Conservation (phyloP, 805 yeast genomes). For the Metschnikowia peoriensis region DNA sequence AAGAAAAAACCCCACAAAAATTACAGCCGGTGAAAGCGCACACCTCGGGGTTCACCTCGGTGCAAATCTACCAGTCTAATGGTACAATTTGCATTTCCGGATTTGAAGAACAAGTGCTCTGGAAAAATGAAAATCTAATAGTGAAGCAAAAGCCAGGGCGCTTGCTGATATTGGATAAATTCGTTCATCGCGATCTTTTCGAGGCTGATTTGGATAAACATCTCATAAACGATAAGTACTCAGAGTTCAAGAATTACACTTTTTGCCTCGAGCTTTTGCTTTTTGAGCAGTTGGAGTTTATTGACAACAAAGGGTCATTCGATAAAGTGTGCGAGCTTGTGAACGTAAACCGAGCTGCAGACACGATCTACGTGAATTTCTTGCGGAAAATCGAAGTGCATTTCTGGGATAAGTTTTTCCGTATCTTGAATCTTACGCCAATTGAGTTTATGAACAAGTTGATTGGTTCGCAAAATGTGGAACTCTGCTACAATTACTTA, state of each 20-base stretch:
- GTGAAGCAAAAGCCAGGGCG: conserved; percentile 35
- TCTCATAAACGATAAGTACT: conserved; percentile 35
- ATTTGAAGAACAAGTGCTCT: conserved; percentile 33
- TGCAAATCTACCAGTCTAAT: conserved; percentile 7
- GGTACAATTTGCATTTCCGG: conserved; percentile 43
- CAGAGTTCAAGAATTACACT: conserved; percentile 40
- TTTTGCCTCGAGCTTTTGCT: conserved; percentile 51
- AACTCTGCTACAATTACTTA: conserved; percentile 50
- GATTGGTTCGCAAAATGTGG: conserved; percentile 41
- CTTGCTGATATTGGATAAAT: conserved; percentile 44
- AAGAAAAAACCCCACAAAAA: conserved; percentile 15
- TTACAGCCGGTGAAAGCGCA: conserved; percentile 29
- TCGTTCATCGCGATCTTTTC: conserved; percentile 47
- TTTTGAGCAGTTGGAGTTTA: conserved; percentile 37
- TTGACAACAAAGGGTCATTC: conserved; percentile 12
- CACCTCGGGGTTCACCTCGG: conserved; percentile 16
- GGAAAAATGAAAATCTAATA: conserved; percentile 28
- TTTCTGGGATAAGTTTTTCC: conserved; percentile 52
- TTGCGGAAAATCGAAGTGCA: conserved; percentile 57
- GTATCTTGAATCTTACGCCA: conserved; percentile 41
- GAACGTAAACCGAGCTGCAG: conserved; percentile 17
- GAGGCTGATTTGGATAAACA: conserved; percentile 17
- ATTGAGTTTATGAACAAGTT: conserved; percentile 43
- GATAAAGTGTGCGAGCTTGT: conserved; percentile 19
- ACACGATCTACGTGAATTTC: conserved; percentile 48